Base-by-base conservation (phyloP, 306 rosid species). In the Glycyrrhiza uralensis region DNA sequence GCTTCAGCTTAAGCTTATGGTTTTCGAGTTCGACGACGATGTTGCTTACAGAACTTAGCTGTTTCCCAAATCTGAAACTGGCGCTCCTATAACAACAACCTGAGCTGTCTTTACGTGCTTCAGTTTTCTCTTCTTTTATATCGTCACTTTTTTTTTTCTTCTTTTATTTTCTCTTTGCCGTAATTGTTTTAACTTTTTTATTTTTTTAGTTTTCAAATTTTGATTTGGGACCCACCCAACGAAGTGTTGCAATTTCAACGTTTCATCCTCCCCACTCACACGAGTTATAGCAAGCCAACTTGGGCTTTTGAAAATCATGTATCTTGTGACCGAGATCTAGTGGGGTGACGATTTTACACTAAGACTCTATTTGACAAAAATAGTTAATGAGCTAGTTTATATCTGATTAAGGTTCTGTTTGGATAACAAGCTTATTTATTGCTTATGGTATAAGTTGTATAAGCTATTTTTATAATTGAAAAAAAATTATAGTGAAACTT, bases 31-130 rank as follows among this genome's bases (percentile, higher is more conserved):
- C n/a, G n/a, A n/a, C n/a, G n/a, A n/a, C n/a, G n/a, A n/a, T n/a
- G n/a, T n/a, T n/a, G n/a, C n/a, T n/a, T n/a, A n/a, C n/a, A 7
- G 30, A 12, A 36, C 5, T 42, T 60, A 60, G 50, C 72, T 74
- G 66, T 63, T 63, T 38, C 64, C 50, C 54, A 50, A 74, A 74
- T 74, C 71, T 35, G 79, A 63, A 64, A 75, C 46, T 63, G 24
- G 32, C 2, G 38, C 26, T 45, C 44, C 26, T 2, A 66, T 23
- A 62, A 51, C 29, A 60, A 36, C n/a, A n/a, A n/a, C n/a, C 55
- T 49, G 44, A 61, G 73, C 28, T 75, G 74, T 65, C 44, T 63
- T 20, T 74, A 63, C 72, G 72, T 74, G 63, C 13, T 7, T 47
- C 50, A 33, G 19, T 19, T 45, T 58, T 20, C 20, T 5, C 0